Evolutionary conservation across 2,329 filamentous ascomycete species (phyloP).

Genomic region (Chaetomiaceae sp.): DNA sequence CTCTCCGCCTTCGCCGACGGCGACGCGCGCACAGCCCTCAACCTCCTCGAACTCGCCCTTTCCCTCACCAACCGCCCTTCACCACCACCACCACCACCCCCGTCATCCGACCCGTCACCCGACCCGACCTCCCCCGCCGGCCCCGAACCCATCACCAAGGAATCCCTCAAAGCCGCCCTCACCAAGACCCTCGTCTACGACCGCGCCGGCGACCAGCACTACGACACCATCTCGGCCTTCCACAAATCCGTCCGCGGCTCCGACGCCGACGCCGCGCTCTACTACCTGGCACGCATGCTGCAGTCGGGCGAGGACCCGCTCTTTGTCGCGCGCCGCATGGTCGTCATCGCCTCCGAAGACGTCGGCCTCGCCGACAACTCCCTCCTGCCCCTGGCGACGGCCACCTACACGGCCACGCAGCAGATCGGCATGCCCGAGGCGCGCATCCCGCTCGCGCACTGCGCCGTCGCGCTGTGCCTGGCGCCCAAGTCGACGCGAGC

Average conservation of each 20-base stretch:
- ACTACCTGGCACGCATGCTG: conserved; percentile 94
- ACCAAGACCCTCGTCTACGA: conserved; percentile 96
- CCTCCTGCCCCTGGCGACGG: conserved; percentile 77
- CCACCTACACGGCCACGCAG: conserved; percentile 81
- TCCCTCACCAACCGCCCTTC: conserved; percentile 53
- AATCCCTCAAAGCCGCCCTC: conserved; percentile 73
- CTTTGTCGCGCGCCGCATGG: conserved; percentile 86
- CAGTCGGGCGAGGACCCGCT: conserved; percentile 91
- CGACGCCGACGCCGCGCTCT: conserved; percentile 81
- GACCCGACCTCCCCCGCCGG: no score
- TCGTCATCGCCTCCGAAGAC: conserved; percentile 93
- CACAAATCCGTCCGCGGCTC: conserved; percentile 92
- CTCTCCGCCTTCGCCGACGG: conserved; percentile 85
- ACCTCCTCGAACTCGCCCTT: conserved; percentile 84
- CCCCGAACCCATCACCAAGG: conserved; percentile 58
- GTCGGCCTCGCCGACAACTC: conserved; percentile 84
- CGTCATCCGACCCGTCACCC: no score
- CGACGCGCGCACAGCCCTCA: conserved; percentile 87
- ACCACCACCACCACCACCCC: no score
- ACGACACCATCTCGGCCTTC: conserved; percentile 94
- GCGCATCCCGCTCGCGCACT: conserved; percentile 85
- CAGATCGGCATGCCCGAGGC: conserved; percentile 95
- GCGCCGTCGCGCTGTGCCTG: conserved; percentile 71
- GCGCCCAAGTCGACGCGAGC: conserved; percentile 83
- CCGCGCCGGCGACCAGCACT: conserved; percentile 91